Percentiles rank a stretch among this genome's conserved stretches.
Conservation (phyloP, 2,329 filamentous ascomycete genomes). For the Metarhizium brunneum region DNA sequence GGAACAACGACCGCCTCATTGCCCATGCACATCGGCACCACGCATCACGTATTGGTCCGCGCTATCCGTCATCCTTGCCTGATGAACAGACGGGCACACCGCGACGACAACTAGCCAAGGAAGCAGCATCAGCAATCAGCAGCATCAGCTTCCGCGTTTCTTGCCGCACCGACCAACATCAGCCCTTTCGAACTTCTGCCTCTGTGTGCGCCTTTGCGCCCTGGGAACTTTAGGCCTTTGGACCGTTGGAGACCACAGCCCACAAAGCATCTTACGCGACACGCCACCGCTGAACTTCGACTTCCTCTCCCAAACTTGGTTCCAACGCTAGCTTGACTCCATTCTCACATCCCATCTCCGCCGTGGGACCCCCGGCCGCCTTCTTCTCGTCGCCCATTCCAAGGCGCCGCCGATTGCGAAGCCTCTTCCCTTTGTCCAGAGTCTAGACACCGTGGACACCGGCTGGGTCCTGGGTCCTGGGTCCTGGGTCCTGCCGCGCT, state of each 20-base stretch:
- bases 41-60: constrained; percentile 13
- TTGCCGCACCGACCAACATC: neutral
- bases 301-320: neutral
- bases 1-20: constrained; percentile 4
- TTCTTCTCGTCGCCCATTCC: constrained; percentile 7
- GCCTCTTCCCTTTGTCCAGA: constrained; percentile 7
- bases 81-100: constrained; percentile 4
- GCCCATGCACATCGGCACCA: constrained; percentile 14
- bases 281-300: neutral
- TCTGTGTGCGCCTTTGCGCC: neutral
- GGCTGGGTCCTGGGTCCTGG: neutral
- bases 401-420: constrained; percentile 8
- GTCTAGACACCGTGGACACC: neutral
- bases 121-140: constrained; percentile 1
- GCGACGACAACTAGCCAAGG: constrained; percentile 2
- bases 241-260: neutral
- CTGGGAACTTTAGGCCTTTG: neutral
- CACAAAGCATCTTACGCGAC: neutral
- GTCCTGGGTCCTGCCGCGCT: neutral
- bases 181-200: neutral
- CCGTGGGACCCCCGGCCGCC: constrained; percentile 12
- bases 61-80: constrained; percentile 13
- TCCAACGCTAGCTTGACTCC: constrained; percentile 11
- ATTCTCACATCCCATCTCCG: constrained; percentile 16
- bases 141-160: neutral